Base-by-base conservation (phyloP, 495 filamentous ascomycete genomes). In the Lophiostoma macrostomum region DNA sequence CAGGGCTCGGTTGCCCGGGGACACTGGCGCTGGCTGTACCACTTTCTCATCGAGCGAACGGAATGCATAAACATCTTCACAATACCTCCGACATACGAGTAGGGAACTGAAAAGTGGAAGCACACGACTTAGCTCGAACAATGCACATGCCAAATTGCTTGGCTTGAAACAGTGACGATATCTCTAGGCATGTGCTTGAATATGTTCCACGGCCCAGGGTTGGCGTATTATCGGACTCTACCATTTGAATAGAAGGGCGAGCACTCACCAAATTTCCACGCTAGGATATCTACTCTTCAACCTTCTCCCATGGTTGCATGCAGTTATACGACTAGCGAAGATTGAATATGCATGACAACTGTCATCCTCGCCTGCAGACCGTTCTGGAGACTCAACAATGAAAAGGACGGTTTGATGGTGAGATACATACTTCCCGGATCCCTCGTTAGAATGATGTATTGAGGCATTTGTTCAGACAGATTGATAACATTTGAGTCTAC, bases 301-400 rank as follows among this genome's bases (percentile, higher is more conserved):
- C 74, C 83, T 53, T 55, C 25, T 30, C 28, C 73, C 36, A 81
- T 81, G 83, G 80, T 79, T 86, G 71, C 56, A 30, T 75, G 75
- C 76, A 83, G 86, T 81, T 88, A 90, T 78, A 90, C 84, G 77
- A 76, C 73, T 80, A 76, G 84, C 84, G 82, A 67, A 90, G 66
- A 88, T 50, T 39, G 72, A 87, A 67, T 64, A 65, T 20, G 30
- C 25, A 23, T 48, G 50, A 37, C 42, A 35, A 37, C 39, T 58
- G 63, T 57, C 64, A 66, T 68, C 54, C 82, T 85, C 70, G 74
- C 79, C 81, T 83, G 83, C 83, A 88, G 85, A 88, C 80, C 77
- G 73, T 73, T 73, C 52, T 67, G 66, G 43, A 70, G 69, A 70
- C 73, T 77, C 67, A 67, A 64, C 62, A 52, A 75, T 77, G 70